A percentile compares a stretch with the other conserved stretches of the same genome.
Conservation (phyloP, 116 monocot species). For the Iris pallida region DNA sequence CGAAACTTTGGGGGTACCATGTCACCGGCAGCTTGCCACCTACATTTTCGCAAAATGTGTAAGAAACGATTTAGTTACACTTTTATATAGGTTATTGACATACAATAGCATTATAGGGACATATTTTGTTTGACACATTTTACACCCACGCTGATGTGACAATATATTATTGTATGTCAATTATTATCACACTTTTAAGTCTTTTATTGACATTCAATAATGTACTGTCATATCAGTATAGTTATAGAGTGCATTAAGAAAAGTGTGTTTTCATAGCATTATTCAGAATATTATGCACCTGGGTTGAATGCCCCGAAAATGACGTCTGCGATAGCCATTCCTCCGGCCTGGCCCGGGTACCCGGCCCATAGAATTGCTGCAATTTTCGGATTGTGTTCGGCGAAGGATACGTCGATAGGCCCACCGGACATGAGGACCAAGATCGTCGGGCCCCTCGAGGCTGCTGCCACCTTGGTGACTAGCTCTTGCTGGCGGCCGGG, state of each 20-base stretch:
- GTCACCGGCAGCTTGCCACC: constrained; percentile 83
- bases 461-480: constrained; percentile 38
- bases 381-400: constrained; percentile 41
- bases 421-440: constrained; percentile 60
- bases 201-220: too few species aligned
- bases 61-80: not conserved
- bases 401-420: constrained; percentile 58
- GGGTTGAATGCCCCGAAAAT: constrained; percentile 61
- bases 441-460: constrained; percentile 37
- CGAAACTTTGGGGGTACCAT: constrained; percentile 76
- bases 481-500: constrained; percentile 65
- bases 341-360: constrained; percentile 71
- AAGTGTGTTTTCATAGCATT: too few species aligned
- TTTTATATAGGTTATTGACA: not conserved
- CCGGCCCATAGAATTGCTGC: constrained; percentile 69
- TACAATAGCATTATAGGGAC: too few species aligned
- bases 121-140: too few species aligned
- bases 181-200: too few species aligned
- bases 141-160: too few species aligned
- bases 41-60: constrained; percentile 5
- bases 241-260: too few species aligned
- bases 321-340: constrained; percentile 60
- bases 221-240: too few species aligned
- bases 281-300: constrained; percentile 36
- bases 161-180: too few species aligned